Percentiles rank a stretch among this genome's conserved stretches.
phyloP scores from a whole-genome alignment of 83 land plant genomes.

The Picea mariana region DNA sequence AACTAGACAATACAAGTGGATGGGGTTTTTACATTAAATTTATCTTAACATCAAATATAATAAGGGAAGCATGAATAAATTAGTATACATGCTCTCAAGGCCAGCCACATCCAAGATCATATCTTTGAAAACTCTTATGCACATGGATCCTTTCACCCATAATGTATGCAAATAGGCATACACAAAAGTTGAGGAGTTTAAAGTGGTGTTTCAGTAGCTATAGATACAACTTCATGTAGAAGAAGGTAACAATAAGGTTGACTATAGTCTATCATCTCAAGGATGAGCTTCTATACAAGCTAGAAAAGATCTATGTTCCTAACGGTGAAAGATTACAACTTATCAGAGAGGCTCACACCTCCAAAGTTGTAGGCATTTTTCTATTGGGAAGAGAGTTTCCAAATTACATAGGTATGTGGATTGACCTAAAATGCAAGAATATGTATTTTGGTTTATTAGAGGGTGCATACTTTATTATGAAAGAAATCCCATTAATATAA shows the following conservation, averaged over 20 bases:
- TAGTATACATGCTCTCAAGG: too few relatives aligned
- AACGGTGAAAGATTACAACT: background rate
- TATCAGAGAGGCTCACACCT: background rate
- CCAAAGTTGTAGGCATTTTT: background rate
- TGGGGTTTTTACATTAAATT: too few relatives aligned
- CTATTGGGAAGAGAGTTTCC: background rate
- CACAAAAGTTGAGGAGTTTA: background rate
- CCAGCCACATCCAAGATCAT: too few relatives aligned
- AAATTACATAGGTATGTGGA: background rate
- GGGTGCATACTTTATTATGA: background rate
- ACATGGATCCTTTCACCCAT: too few relatives aligned
- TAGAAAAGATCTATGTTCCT: background rate
- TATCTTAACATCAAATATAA: too few relatives aligned
- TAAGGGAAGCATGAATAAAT: too few relatives aligned
- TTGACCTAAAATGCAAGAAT: background rate
- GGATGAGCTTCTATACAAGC: background rate
- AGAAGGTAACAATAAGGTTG: background rate
- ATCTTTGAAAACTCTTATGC: too few relatives aligned
- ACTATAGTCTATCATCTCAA: background rate
- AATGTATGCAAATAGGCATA: background rate
- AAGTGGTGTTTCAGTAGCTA: background rate
- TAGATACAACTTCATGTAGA: background rate
- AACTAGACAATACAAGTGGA: too few relatives aligned
- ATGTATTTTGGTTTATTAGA: background rate
- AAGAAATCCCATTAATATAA: background rate